Percentiles rank a stretch among this genome's conserved stretches.
Conservation (phyloP, 257 asterid genomes). For the Nicotiana attenuata region DNA sequence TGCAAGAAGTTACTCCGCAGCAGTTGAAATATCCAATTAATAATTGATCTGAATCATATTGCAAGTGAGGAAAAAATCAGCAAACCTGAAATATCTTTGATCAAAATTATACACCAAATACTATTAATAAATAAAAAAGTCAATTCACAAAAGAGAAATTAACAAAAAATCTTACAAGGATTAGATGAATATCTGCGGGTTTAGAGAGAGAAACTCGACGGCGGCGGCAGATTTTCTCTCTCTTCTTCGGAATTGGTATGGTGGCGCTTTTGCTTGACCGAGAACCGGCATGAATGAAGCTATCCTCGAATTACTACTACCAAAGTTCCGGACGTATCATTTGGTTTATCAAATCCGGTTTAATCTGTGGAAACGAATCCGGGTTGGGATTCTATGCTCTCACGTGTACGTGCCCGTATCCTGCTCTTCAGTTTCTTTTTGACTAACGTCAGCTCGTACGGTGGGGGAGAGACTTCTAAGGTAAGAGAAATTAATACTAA, state of each 20-base stretch:
- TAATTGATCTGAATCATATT: constrained; percentile 1
- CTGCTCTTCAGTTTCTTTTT: background rate
- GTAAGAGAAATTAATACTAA: no score
- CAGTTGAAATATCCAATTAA: background rate
- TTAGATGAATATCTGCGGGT: background rate
- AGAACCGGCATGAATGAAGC: constrained; percentile 10
- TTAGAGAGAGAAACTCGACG: background rate
- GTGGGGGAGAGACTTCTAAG: background rate
- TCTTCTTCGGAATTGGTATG: background rate
- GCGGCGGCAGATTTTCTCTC: background rate
- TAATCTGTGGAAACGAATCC: constrained; percentile 16
- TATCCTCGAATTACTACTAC: constrained; percentile 10
- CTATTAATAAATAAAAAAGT: background rate
- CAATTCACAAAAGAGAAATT: background rate
- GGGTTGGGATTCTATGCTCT: constrained; percentile 22
- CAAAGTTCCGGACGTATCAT: constrained; percentile 32
- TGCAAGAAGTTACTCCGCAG: background rate
- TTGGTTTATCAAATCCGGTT: constrained; percentile 29
- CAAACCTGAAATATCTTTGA: background rate
- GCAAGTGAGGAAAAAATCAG: background rate
- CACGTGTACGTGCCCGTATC: constrained; percentile 2
- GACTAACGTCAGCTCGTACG: background rate
- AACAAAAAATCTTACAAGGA: background rate
- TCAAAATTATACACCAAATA: background rate
- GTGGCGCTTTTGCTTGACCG: constrained; percentile 20